A percentile compares a stretch with the other conserved stretches of the same genome.
phyloP scores from a whole-genome alignment of 768 basidiomycete species.

The Macrocybe gigantea region DNA sequence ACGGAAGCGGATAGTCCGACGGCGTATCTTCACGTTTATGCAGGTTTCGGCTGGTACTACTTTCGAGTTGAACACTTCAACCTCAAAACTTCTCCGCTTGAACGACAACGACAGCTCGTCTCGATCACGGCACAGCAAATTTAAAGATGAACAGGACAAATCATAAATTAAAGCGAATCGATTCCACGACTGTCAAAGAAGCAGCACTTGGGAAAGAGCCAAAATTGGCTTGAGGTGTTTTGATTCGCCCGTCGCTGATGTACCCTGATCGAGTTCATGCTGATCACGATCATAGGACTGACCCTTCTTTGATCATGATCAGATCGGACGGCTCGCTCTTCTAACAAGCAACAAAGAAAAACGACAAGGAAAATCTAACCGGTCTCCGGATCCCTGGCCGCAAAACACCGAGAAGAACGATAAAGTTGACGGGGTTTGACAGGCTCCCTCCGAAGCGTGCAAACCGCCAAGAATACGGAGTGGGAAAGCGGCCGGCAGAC shows the following conservation, averaged over 20 bases:
- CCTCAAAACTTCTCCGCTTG: too few relatives aligned
- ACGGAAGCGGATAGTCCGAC: too few relatives aligned
- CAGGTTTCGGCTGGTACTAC: too few relatives aligned
- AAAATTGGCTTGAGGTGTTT: neutral
- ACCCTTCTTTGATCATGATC: conserved; percentile 28
- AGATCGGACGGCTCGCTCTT: conserved; percentile 12
- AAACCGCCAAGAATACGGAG: neutral
- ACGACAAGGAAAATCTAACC: neutral
- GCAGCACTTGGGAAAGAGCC: neutral
- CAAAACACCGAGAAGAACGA: too few relatives aligned
- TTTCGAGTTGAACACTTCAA: too few relatives aligned
- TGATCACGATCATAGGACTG: conserved; percentile 15
- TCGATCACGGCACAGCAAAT: too few relatives aligned
- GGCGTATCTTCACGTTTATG: too few relatives aligned
- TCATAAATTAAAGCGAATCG: neutral
- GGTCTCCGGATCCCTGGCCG: too few relatives aligned
- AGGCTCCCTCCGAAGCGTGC: too few relatives aligned
- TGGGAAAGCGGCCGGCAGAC: neutral
- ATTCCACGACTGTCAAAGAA: neutral
- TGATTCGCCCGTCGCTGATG: neutral
- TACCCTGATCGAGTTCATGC: conserved; percentile 13
- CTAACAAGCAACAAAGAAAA: conserved; percentile 3
- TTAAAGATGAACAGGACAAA: too few relatives aligned
- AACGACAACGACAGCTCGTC: too few relatives aligned
- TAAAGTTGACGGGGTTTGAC: too few relatives aligned